These are phyloP conservation scores for Trichoderma afroharzianum DNA, from an alignment of 2,329 filamentous ascomycete species.

Conservation along the genomic window DNA sequence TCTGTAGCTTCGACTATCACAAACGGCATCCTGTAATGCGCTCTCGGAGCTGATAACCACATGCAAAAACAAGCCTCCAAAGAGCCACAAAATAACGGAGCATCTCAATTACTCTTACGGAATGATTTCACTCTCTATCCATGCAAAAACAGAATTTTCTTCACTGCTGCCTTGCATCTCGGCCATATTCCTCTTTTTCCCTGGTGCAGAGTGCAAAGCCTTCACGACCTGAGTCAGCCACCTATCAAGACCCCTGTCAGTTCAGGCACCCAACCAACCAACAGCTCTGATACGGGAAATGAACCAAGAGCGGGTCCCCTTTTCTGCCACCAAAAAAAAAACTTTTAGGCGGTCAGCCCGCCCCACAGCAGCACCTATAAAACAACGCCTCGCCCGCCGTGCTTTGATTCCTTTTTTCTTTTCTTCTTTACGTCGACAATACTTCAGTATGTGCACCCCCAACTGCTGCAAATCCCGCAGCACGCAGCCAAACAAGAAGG, in stretches of 20 bases:
- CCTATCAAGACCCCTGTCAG: not conserved
- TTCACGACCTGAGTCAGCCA: not conserved
- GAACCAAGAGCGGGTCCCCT: not conserved
- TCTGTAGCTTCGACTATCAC: not conserved
- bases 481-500: not conserved
- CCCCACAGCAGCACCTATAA: conserved; percentile 23
- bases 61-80: not conserved
- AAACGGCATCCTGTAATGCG: not conserved
- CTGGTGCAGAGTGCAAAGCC: not conserved
- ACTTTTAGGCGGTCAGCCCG: conserved; percentile 21
- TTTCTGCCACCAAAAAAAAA: conserved; percentile 23
- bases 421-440: conserved; percentile 61
- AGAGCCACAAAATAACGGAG: not conserved
- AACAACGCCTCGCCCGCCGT: conserved; percentile 30
- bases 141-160: not conserved
- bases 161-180: not conserved
- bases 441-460: conserved; percentile 49
- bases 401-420: conserved; percentile 41
- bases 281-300: not conserved
- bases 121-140: not conserved
- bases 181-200: not conserved
- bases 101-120: not conserved
- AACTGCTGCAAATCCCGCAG: conserved; percentile 17
- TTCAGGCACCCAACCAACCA: not conserved
- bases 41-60: not conserved